These are phyloP conservation scores for Phaeosphaeria sp. DNA, from an alignment of 2,329 filamentous ascomycete species.

Conservation along the genomic window DNA sequence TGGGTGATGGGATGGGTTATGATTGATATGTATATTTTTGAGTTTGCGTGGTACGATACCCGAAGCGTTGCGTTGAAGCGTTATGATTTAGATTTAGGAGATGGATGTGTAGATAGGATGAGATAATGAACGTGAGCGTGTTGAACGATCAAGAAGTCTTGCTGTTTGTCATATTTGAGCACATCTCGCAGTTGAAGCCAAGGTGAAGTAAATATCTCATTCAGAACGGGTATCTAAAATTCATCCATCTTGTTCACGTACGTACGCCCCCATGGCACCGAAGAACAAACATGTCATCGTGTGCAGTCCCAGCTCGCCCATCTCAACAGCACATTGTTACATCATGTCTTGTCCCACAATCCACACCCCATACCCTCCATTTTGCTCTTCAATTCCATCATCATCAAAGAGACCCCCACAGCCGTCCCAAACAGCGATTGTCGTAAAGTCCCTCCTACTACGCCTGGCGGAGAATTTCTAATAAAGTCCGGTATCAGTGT, in stretches of 20 bases:
- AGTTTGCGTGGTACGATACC: not conserved
- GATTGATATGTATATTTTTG: not conserved
- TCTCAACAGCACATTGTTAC: not conserved
- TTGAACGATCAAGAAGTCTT: not conserved
- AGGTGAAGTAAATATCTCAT: not conserved
- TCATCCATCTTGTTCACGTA: not conserved
- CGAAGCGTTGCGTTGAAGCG: not conserved
- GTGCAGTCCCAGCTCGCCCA: not conserved
- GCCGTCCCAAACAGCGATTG: not conserved
- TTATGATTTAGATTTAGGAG: no score
- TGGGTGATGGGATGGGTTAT: not conserved
- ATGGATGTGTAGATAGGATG: no score
- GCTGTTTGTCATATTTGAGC: no score
- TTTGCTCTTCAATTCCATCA: no score
- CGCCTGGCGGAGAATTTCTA: conserved; percentile 53
- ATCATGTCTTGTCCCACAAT: no score
- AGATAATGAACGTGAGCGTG: not conserved
- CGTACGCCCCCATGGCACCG: not conserved
- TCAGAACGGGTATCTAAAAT: not conserved
- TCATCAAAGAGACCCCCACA: not conserved
- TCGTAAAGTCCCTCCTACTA: conserved; percentile 10
- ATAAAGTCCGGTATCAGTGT: conserved; percentile 60
- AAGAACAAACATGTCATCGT: not conserved
- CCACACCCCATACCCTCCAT: no score
- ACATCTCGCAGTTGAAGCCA: no score